A percentile compares a stretch with the other conserved stretches of the same genome.
These are phyloP conservation scores for Coniochaeta hoffmannii DNA, from an alignment of 2,329 filamentous ascomycete genomes.

Conservation along the genomic window DNA sequence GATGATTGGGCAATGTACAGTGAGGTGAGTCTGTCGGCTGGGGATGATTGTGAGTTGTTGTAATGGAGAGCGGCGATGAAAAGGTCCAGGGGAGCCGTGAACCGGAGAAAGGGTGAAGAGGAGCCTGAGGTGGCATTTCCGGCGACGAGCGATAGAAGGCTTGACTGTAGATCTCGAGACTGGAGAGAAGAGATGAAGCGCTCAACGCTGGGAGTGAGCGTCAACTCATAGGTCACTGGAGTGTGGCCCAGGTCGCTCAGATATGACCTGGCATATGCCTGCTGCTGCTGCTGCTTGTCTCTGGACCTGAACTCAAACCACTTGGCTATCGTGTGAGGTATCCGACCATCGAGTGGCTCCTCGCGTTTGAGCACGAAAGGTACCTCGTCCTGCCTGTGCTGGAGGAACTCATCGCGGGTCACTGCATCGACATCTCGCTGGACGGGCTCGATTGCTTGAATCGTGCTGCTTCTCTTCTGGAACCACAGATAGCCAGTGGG, in stretches of 20 bases:
- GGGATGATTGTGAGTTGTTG: constrained; percentile 24
- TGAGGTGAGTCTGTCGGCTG: constrained; percentile 18
- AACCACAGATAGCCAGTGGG: background rate
- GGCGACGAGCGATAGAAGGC: background rate
- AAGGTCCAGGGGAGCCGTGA: constrained; percentile 56
- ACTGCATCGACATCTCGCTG: background rate
- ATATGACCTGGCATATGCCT: background rate
- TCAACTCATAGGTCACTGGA: background rate
- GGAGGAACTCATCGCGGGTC: background rate
- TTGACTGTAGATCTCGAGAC: background rate
- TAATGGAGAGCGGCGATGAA: constrained; percentile 51
- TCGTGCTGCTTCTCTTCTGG: background rate
- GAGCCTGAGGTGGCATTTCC: background rate
- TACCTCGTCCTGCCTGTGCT: background rate
- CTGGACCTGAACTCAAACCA: background rate
- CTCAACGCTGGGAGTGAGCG: background rate
- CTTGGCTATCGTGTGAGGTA: background rate
- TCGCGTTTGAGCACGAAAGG: background rate
- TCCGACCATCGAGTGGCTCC: background rate
- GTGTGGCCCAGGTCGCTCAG: background rate
- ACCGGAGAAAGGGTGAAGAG: constrained; percentile 37
- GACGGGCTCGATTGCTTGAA: background rate
- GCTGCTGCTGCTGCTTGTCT: background rate
- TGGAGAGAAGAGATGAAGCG: background rate
- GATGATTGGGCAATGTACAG: constrained; percentile 84